A percentile compares a stretch with the other conserved stretches of the same genome.
Evolutionary conservation across 2,329 filamentous ascomycete genomes (phyloP).

Genomic region (Dendrostoma leiphaemia): DNA sequence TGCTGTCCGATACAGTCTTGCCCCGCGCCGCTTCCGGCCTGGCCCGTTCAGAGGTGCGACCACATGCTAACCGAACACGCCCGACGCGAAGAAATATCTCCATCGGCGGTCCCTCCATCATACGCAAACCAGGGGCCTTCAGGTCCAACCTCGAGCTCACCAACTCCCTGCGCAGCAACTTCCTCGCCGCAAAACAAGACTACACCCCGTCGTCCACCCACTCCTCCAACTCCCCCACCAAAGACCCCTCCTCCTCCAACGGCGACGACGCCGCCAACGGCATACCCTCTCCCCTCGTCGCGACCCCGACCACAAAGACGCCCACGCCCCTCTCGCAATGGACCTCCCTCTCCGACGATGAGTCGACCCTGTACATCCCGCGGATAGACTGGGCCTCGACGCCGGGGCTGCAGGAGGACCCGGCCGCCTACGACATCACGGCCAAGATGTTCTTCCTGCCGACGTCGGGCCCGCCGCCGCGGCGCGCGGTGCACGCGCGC

Average conservation of each 20-base stretch:
- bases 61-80: constrained; percentile 3
- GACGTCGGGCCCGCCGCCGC: constrained; percentile 55
- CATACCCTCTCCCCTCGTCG: constrained; percentile 1
- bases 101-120: constrained; percentile 77
- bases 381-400: constrained; percentile 66
- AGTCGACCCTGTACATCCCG: constrained; percentile 69
- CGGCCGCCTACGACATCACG: constrained; percentile 86
- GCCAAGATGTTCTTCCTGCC: constrained; percentile 94
- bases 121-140: constrained; percentile 72
- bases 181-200: constrained; percentile 69
- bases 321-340: constrained; percentile 49
- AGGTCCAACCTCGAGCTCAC: constrained; percentile 94
- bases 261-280: constrained; percentile 23
- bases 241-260: constrained; percentile 7
- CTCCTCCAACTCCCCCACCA: neutral
- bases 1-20: too few relatives aligned
- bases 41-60: too few relatives aligned
- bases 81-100: constrained; percentile 68
- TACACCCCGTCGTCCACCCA: constrained; percentile 37
- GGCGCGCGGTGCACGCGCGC: constrained; percentile 67
- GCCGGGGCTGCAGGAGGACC: constrained; percentile 75
- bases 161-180: constrained; percentile 82
- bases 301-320: constrained; percentile 24
- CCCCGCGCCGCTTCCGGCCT: too few relatives aligned
- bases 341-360: constrained; percentile 63